These are phyloP conservation scores for Heteromeles arbutifolia DNA, from an alignment of 306 rosid species.

Conservation along the genomic window DNA sequence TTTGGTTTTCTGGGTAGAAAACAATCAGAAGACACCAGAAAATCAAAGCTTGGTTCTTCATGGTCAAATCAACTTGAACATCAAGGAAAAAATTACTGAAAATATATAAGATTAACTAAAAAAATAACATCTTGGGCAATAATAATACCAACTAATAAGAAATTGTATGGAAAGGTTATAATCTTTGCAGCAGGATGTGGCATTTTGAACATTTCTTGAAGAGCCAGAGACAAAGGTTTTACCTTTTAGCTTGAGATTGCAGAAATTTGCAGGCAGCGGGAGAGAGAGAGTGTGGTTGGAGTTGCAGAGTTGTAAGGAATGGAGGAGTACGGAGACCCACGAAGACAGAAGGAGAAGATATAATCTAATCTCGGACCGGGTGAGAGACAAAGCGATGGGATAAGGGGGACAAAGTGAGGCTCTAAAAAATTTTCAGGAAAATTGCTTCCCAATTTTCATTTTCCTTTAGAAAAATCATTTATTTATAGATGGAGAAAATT, in stretches of 20 bases:
- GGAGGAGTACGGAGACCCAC: background rate
- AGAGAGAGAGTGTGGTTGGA: background rate
- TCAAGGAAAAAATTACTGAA: background rate
- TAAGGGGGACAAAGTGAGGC: constrained; percentile 8
- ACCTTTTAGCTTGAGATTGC: constrained; percentile 1
- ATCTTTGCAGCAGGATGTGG: background rate
- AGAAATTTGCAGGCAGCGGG: background rate
- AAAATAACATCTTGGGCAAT: background rate
- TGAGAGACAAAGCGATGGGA: constrained; percentile 3
- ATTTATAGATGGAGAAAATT: no score
- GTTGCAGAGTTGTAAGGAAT: background rate
- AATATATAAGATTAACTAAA: background rate
- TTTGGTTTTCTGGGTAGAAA: background rate
- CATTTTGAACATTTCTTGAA: background rate
- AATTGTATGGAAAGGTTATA: background rate
- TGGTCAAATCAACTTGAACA: background rate
- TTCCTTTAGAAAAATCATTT: background rate
- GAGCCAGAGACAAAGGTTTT: background rate
- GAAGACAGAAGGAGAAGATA: background rate
- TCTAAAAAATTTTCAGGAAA: background rate
- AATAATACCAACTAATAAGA: no score
- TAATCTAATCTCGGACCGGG: background rate
- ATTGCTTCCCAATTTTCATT: background rate
- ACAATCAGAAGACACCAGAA: background rate
- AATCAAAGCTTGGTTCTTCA: background rate